Evolutionary conservation across 257 asterid genomes (phyloP), one percentile per base, ranked within the genome.

Genomic region (Apocynum venetum): DNA sequence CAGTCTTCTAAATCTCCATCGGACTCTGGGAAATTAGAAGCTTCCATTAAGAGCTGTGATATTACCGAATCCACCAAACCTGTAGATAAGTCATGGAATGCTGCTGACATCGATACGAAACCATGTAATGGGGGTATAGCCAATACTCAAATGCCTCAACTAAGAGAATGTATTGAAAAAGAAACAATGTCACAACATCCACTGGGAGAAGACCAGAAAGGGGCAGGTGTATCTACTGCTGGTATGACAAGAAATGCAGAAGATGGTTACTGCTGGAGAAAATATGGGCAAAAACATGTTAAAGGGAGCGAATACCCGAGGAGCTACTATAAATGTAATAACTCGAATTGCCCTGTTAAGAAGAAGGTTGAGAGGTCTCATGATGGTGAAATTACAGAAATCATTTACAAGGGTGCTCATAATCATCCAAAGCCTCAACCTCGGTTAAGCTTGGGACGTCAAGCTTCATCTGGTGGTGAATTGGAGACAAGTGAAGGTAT

Each of bases 261-360:
- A 31, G 97, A 92, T 73, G 97, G 97, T 53, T 92, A 79, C 86
- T 79, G 73, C 25, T 92, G 97, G 96, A 84, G 94, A 35, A 93
- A 93, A 75, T 93, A 93, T 46, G 97, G 97, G 43, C 97, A 91
- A 77, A 93, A 93, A 77, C 92, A 87, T 19, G 97, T 93, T 13
- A 93, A 93, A 79, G 97, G 94, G 17, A 91, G 97, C 76, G 93
- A 91, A 56, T 89, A 46, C 75, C 96, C 97, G 0, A 80, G 97
- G 66, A 93, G 97, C 44, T 93, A 93, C 52, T 93, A 85, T 80
- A 91, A 84, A 81, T 93, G 97, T 63, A 93, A 94, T 19, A 77
- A 73, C 70, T 40, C 88, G 0, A 85, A 81, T 74, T 93, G 97
- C 56, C 76, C 43, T 0, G 93, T 89, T 0, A 93, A 86, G 78